A percentile compares a stretch with the other conserved stretches of the same genome.
Evolutionary conservation across 2,329 filamentous ascomycete genomes (phyloP).

Genomic region (Hymenoscyphus linearis): DNA sequence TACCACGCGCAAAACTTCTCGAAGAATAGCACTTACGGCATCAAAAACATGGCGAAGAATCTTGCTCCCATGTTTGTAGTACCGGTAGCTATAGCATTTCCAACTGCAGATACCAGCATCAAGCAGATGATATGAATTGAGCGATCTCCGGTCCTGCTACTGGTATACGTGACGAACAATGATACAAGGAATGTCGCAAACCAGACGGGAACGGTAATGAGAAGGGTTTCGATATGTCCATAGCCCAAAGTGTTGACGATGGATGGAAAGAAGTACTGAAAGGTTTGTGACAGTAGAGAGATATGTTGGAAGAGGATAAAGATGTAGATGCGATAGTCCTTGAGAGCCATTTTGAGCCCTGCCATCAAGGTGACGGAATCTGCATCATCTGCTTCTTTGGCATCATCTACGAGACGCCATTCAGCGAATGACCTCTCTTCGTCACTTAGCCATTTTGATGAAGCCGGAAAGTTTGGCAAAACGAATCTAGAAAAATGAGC

Average conservation of each 20-base stretch:
- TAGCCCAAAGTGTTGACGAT: constrained; percentile 59
- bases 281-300: constrained; percentile 48
- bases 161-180: constrained; percentile 49
- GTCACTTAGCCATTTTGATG: constrained; percentile 45
- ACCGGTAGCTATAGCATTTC: constrained; percentile 51
- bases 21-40: constrained; percentile 32
- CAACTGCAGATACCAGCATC: constrained; percentile 46
- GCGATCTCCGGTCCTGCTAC: constrained; percentile 49
- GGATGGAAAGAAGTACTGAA: constrained; percentile 61
- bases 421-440: constrained; percentile 49
- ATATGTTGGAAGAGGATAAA: constrained; percentile 50
- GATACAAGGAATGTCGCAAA: constrained; percentile 50
- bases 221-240: constrained; percentile 46
- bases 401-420: constrained; percentile 46
- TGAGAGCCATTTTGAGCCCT: constrained; percentile 44
- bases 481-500: constrained; percentile 23
- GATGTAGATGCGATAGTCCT: constrained; percentile 44
- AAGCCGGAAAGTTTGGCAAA: constrained; percentile 49
- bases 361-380: constrained; percentile 36
- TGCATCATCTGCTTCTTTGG: constrained; percentile 40
- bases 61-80: constrained; percentile 45
- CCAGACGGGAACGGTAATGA: constrained; percentile 56
- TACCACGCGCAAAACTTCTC: not conserved
- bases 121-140: constrained; percentile 50
- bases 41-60: constrained; percentile 59